phyloP scores from a whole-genome alignment of 1,284 basidiomycete genomes.

The Pisolithus thermaeus region DNA sequence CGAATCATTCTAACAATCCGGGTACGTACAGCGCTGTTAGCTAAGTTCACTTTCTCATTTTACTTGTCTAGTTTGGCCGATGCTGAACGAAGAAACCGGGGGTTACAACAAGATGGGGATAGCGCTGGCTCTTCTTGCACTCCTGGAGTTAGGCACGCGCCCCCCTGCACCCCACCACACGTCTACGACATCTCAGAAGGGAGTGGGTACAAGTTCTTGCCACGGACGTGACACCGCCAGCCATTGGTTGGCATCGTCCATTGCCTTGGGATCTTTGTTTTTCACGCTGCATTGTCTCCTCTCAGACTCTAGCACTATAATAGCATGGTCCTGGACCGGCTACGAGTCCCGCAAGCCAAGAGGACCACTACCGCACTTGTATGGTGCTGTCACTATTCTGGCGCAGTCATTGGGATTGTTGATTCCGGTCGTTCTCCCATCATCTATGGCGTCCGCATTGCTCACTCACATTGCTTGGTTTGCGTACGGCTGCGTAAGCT shows the following conservation, averaged over 20 bases:
- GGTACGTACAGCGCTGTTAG: slow-evolving; percentile 32
- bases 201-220: not conserved
- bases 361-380: slow-evolving; percentile 73
- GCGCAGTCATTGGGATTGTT: slow-evolving; percentile 56
- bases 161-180: slow-evolving; percentile 14
- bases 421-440: slow-evolving; percentile 34
- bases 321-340: slow-evolving; percentile 91
- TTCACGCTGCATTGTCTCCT: slow-evolving; percentile 78
- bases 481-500: slow-evolving; percentile 42
- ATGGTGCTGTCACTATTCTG: slow-evolving; percentile 67
- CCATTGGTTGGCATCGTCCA: slow-evolving; percentile 44
- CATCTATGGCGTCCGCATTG: slow-evolving; percentile 17
- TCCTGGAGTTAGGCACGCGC: slow-evolving; percentile 42
- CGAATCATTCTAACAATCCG: slow-evolving; percentile 79
- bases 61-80: slow-evolving; percentile 65
- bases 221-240: slow-evolving; percentile 10
- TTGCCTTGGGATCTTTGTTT: slow-evolving; percentile 70
- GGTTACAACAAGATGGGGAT: slow-evolving; percentile 72
- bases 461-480: slow-evolving; percentile 48
- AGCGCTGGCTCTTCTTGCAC: slow-evolving; percentile 44
- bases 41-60: not conserved
- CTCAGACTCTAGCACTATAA: slow-evolving; percentile 77
- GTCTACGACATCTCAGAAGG: slow-evolving; percentile 2
- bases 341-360: slow-evolving; percentile 56
- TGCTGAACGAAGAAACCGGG: slow-evolving; percentile 61